Percentiles rank a stretch among this genome's conserved stretches.
Conservation (phyloP, 2,329 filamentous ascomycete genomes). For the Diaporthe australafricana region DNA sequence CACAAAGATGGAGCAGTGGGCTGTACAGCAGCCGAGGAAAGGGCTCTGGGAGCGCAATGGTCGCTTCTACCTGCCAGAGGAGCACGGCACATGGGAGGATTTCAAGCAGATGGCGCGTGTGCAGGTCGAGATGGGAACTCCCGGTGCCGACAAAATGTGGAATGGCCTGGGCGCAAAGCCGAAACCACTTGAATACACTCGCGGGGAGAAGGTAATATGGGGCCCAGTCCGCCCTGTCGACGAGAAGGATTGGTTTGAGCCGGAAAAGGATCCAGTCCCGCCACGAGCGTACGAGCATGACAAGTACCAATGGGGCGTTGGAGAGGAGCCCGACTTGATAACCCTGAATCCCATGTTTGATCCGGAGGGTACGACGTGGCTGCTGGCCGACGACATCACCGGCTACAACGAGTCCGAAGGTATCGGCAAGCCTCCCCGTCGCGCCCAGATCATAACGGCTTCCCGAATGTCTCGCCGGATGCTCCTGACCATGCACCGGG, state of each 20-base stretch:
- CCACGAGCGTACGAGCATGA: constrained; percentile 82
- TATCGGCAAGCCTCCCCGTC: constrained; percentile 74
- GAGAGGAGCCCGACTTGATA: constrained; percentile 91
- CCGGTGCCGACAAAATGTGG: constrained; percentile 76
- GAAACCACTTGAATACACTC: constrained; percentile 49
- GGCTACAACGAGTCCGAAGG: constrained; percentile 77
- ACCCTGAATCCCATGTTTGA: constrained; percentile 94
- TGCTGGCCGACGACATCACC: constrained; percentile 84
- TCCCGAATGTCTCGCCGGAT: constrained; percentile 85
- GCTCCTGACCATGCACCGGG: constrained; percentile 88
- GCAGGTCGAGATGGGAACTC: constrained; percentile 77
- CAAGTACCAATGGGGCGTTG: constrained; percentile 86
- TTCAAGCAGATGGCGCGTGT: constrained; percentile 82
- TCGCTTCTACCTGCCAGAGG: constrained; percentile 80
- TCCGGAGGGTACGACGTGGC: constrained; percentile 87
- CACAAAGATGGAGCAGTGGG: constrained; percentile 76
- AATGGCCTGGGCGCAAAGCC: constrained; percentile 58
- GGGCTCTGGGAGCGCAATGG: constrained; percentile 84
- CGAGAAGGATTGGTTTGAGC: constrained; percentile 77
- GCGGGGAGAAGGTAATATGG: constrained; percentile 78
- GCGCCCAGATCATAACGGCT: constrained; percentile 89
- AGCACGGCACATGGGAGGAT: constrained; percentile 84
- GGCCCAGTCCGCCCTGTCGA: constrained; percentile 80
- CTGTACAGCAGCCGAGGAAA: constrained; percentile 79
- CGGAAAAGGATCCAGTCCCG: constrained; percentile 78